Evolutionary conservation across 2,329 filamentous ascomycete genomes (phyloP), one percentile per base, ranked within the genome.

Genomic region (Talaromyces amestolkiae): DNA sequence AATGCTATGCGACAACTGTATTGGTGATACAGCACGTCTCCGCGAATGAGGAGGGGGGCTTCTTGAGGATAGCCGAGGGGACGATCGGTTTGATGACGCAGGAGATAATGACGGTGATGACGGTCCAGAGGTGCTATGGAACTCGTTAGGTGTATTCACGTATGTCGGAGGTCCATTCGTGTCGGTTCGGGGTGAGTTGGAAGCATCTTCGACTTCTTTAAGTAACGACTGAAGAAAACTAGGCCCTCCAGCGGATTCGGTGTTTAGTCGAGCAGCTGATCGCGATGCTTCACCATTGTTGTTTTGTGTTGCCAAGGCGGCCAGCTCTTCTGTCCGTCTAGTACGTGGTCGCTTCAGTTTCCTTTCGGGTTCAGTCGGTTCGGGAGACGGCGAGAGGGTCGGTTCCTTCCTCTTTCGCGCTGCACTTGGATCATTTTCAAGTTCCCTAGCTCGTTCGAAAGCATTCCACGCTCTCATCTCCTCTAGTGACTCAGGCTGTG

Each of bases 271-370:
- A 71, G 73, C 68, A 71, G 74, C 75, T 61, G 76, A 69, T 67
- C 73, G 72, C 43, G 79, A 79, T 63, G 78, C 73, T 71, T 80
- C 76, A 65, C 73, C 76, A 68, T 75, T 78, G 66, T 72, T 76
- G 68, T 75, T 78, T 64, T 77, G 79, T 63, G 77, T 76, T 69
- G 81, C 77, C 49, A 77, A 78, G 45, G 82, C 81, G 17, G 78
- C 79, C 31, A 81, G 76, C 60, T 86, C 83, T 62, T 83, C 83
- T 60, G 89, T 82, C 59, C 91, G 85, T 70, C 91, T 86, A 22
- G 92, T 95, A 66, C 93, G 87, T 35, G 93, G 93, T 17, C 93
- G 89, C 79, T 97, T 97, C 54, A 96, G 81, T 76, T 91, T 93
- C 60, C 93, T 87, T 76, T 95, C 89, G 0, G 90, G 90, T 71